Conservation (phyloP, 1,139 yeast species). For the Zygosaccharomyces sapae region DNA sequence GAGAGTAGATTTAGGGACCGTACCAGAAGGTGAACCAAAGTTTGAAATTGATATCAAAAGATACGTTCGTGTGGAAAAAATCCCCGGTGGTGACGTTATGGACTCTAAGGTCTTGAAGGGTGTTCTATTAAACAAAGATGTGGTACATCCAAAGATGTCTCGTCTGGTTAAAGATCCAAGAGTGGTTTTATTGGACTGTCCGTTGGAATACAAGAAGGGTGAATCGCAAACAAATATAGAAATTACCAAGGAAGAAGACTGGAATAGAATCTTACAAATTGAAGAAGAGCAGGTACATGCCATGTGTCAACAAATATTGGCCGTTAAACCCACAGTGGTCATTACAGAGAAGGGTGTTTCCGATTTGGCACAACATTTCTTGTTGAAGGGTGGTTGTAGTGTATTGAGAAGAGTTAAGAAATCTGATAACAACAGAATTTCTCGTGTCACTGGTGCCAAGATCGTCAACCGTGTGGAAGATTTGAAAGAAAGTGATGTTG, state of each 20-base stretch:
- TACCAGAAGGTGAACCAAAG: conserved; percentile 43
- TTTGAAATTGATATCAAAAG: conserved; percentile 86
- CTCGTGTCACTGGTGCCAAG: conserved; percentile 97
- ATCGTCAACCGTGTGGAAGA: conserved; percentile 95
- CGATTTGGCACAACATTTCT: conserved; percentile 94
- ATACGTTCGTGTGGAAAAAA: conserved; percentile 88
- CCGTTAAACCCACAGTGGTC: conserved; percentile 87
- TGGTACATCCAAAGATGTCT: conserved; percentile 96
- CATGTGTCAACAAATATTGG: conserved; percentile 80
- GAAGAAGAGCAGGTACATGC: conserved; percentile 95
- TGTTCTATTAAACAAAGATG: conserved; percentile 89
- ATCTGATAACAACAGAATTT: conserved; percentile 92
- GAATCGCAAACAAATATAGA: conserved; percentile 98
- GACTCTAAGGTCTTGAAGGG: conserved; percentile 89
- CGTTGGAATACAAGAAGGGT: conserved; percentile 97
- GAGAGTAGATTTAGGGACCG: conserved; percentile 57
- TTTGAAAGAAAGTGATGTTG: conserved; percentile 83
- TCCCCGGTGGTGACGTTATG: conserved; percentile 95
- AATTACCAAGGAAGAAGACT: conserved; percentile 92
- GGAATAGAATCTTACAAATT: conserved; percentile 91
- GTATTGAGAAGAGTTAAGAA: conserved; percentile 93
- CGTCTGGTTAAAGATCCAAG: conserved; percentile 85
- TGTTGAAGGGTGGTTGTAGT: conserved; percentile 88
- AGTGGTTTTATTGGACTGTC: conserved; percentile 86
- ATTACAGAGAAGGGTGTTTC: conserved; percentile 98